Conservation (phyloP, 2,329 filamentous ascomycete species). For the Torrubiellomyces zombiae region DNA sequence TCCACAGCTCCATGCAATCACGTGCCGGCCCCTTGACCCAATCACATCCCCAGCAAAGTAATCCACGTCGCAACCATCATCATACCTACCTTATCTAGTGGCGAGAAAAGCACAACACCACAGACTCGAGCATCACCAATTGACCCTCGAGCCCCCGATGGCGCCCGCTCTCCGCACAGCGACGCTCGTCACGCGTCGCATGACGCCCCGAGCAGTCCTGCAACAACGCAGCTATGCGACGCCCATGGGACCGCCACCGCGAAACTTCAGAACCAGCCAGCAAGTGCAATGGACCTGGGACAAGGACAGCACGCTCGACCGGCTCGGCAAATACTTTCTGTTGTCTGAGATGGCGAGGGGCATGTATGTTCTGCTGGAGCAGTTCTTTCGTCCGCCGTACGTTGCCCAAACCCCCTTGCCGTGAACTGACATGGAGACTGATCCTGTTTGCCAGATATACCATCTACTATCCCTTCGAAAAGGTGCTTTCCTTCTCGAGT, state of each 20-base stretch:
- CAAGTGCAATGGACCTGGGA: slow-evolving; percentile 68
- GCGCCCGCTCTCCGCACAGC: no score
- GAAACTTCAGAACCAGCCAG: slow-evolving; percentile 62
- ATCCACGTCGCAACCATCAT: no score
- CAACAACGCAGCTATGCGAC: slow-evolving; percentile 38
- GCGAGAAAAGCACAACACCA: no score
- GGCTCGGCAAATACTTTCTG: slow-evolving; percentile 84
- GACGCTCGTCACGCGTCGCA: no score
- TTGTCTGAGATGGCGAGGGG: slow-evolving; percentile 89
- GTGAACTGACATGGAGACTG: neutral
- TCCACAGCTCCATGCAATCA: no score
- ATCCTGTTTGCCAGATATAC: slow-evolving; percentile 51
- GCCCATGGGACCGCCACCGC: slow-evolving; percentile 61
- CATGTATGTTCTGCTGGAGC: slow-evolving; percentile 95
- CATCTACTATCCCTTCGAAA: slow-evolving; percentile 97
- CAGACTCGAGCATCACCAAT: no score
- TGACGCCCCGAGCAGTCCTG: slow-evolving; percentile 4
- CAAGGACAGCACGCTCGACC: slow-evolving; percentile 62
- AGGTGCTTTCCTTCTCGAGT: no score
- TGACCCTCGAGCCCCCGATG: slow-evolving; percentile 10
- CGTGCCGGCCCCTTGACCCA: no score
- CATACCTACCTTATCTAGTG: no score
- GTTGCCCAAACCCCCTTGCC: slow-evolving; percentile 21
- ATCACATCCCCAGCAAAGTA: no score
- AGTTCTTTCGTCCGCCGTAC: slow-evolving; percentile 96